Evolutionary conservation across 164 flowering plant genomes (phyloP), one percentile per base, ranked within the genome.

Genomic region (Liriodendron chinense): DNA sequence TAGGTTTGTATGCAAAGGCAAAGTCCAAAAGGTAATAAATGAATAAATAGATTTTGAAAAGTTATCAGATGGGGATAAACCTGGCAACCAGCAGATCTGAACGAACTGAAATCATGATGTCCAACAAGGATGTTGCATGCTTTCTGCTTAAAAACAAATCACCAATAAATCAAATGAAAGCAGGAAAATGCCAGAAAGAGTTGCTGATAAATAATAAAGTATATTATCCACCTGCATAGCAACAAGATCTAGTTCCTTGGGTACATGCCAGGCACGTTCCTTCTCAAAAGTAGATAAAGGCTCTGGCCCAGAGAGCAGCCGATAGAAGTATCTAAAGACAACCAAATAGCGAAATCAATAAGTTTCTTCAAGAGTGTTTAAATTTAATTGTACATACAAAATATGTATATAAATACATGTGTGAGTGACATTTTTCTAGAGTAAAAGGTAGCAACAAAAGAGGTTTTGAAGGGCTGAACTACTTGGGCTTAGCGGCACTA

Each of bases 21-120:
- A 34, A 34, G 43, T 34, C 43, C 43, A 34, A 34, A 4, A 34
- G 43, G 43, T 34, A 34, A 34, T 34, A 34, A 34, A 4, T 34
- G 43, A 34, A 34, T 34, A 34, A 34, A 34, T 34, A 64, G 22
- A 23, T 24, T 64, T 23, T 64, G 24, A n/a, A 23, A 22, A 64
- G 67, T 14, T 24, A 26, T 23, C 5, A 64, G 24, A 64, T 14
- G 26, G 28, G 26, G 16, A 64, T 13, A 64, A 50, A 94, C 98
- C 98, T 96, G 97, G 80, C 98, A 96, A 80, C 93, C 96, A 82
- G 97, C 78, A 56, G 94, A 93, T 78, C 98, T 85, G 80, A 96
- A 94, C 77, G 99, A 94, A 81, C 94, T 94, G 80, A 94, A 96
- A 87, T 96, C 99, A 79, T 94, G 99, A 56, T 53, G 72, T 70